Percentiles rank a stretch among this genome's conserved stretches.
Conservation (phyloP, 208 protist genomes). For the Plasmodiophora brassicae region DNA sequence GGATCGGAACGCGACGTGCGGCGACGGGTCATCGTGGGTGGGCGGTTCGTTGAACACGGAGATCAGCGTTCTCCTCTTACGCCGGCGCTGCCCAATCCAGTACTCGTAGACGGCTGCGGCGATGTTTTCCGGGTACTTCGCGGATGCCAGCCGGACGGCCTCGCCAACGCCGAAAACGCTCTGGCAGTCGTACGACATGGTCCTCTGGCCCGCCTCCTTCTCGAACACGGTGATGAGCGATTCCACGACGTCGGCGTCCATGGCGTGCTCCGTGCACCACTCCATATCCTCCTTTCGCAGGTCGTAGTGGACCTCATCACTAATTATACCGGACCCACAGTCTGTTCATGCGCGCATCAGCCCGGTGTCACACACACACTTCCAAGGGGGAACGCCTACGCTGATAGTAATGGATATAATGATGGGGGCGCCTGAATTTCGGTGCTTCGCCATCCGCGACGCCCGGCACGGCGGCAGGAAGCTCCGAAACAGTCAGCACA, state of each 20-base stretch:
- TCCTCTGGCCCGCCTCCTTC: background rate
- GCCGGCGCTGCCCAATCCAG: background rate
- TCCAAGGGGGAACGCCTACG: too few relatives aligned
- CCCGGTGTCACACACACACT: too few relatives aligned
- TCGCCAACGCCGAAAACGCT: background rate
- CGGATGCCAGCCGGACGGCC: background rate
- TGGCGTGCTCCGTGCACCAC: background rate
- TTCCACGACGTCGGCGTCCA: background rate
- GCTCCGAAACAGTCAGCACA: background rate
- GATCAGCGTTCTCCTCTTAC: background rate
- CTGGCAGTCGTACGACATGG: background rate
- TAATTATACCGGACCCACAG: background rate
- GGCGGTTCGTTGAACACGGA: background rate
- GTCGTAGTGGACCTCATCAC: background rate
- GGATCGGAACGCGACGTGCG: conserved; percentile 13
- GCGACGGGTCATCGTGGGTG: background rate
- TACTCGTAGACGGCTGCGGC: background rate
- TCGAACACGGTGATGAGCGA: background rate
- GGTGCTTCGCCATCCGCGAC: background rate
- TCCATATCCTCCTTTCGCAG: background rate
- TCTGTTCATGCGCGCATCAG: too few relatives aligned
- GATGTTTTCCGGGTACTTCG: background rate
- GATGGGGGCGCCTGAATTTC: conserved; percentile 11
- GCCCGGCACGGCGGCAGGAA: background rate
- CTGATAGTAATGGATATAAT: conserved; percentile 32